Conservation (phyloP, 371 early-diverging fungal genomes). For the Mortierella polycephala region DNA sequence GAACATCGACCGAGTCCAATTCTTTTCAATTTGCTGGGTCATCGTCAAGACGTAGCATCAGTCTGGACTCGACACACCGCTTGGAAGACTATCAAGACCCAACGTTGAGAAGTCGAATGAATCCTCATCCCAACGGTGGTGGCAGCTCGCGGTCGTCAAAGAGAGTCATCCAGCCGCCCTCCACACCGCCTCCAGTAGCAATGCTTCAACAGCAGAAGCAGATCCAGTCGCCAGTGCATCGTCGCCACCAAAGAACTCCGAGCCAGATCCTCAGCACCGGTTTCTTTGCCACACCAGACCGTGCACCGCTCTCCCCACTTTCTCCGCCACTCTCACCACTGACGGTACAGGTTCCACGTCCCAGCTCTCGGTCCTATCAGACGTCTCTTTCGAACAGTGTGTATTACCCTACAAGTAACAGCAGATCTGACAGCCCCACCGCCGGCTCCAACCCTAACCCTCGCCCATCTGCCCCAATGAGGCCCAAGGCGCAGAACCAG, state of each 20-base stretch:
- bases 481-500: not conserved
- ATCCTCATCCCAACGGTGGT: not conserved
- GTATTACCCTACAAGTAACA: not conserved
- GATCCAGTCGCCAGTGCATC: not conserved
- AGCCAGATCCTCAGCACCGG: constrained; percentile 31
- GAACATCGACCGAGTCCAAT: constrained; percentile 6
- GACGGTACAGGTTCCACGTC: constrained; percentile 38
- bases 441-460: constrained; percentile 1
- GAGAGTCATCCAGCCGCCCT: constrained; percentile 5
- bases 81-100: not conserved
- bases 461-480: not conserved
- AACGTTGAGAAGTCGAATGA: not conserved
- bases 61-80: constrained; percentile 12
- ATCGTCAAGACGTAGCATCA: constrained; percentile 21
- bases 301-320: constrained; percentile 14
- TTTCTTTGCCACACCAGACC: constrained; percentile 19
- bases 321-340: constrained; percentile 35
- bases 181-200: constrained; percentile 16
- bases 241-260: constrained; percentile 25
- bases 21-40: not conserved
- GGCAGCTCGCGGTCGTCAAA: not conserved
- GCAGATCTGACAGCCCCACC: constrained; percentile 27
- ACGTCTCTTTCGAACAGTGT: constrained; percentile 1
- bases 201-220: not conserved
- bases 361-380: constrained; percentile 6